phyloP scores from a whole-genome alignment of 805 yeast genomes.

The Candida taoyuanica region DNA sequence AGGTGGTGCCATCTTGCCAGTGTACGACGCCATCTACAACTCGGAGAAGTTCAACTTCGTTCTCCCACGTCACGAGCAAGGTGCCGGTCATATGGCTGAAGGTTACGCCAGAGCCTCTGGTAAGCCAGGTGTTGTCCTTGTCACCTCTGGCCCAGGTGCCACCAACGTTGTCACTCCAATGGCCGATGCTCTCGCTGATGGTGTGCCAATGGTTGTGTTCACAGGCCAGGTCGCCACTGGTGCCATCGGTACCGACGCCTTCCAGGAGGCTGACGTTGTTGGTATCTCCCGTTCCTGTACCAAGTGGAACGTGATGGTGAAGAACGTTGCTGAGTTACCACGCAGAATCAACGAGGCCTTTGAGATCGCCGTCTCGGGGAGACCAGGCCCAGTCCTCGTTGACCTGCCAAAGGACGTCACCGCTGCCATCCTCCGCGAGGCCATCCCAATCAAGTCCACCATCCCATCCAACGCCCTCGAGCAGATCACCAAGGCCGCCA shows the following conservation, averaged over 20 bases:
- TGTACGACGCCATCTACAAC: conserved; percentile 93
- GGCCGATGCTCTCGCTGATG: conserved; percentile 97
- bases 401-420: conserved; percentile 98
- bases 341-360: conserved; percentile 96
- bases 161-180: conserved; percentile 97
- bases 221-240: conserved; percentile 96
- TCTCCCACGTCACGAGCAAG: conserved; percentile 96
- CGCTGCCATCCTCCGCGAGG: conserved; percentile 78
- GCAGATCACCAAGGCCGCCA: conserved; percentile 63
- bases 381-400: conserved; percentile 98
- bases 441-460: conserved; percentile 78
- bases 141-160: conserved; percentile 99
- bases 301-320: conserved; percentile 99
- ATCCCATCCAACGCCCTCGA: conserved; percentile 67
- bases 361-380: conserved; percentile 91
- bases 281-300: conserved; percentile 98
- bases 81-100: conserved; percentile 99
- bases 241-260: conserved; percentile 97
- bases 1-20: conserved; percentile 98
- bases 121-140: conserved; percentile 95
- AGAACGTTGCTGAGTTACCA: conserved; percentile 89
- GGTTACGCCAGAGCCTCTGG: conserved; percentile 96
- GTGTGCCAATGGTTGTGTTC: conserved; percentile 94
- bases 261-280: conserved; percentile 98
- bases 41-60: conserved; percentile 85